A percentile compares a stretch with the other conserved stretches of the same genome.
These are phyloP conservation scores for Erythrophleum fordii DNA, from an alignment of 306 rosid species.

Conservation along the genomic window DNA sequence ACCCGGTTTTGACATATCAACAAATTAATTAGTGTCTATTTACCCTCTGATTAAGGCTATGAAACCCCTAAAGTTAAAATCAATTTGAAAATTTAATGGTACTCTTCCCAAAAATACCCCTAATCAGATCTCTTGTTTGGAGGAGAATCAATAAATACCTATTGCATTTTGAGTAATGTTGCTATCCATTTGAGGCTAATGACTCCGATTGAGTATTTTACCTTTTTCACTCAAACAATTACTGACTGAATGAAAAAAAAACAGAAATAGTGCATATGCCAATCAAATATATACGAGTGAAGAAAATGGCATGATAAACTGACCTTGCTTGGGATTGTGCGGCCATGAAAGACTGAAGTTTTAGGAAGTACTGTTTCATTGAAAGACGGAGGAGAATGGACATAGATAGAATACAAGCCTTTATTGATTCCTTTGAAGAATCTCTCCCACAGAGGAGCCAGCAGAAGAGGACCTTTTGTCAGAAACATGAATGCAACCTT, in stretches of 20 bases:
- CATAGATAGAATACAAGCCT: constrained; percentile 55
- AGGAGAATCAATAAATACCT: not conserved
- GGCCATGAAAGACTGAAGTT: constrained; percentile 49
- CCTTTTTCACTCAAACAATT: not conserved
- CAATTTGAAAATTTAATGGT: not conserved
- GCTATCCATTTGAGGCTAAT: not conserved
- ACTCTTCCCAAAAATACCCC: not conserved
- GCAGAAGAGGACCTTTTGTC: constrained; percentile 46
- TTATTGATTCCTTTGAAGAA: constrained; percentile 20
- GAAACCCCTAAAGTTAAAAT: not conserved
- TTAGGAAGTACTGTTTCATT: constrained; percentile 36
- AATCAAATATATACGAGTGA: not conserved
- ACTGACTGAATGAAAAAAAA: not conserved
- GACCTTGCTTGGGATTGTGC: constrained; percentile 68
- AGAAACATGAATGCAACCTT: constrained; percentile 71
- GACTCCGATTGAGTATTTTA: not conserved
- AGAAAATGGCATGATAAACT: constrained; percentile 2
- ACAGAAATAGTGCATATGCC: not conserved
- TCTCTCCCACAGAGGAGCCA: constrained; percentile 63
- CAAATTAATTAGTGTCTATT: not conserved
- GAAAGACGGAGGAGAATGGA: constrained; percentile 51
- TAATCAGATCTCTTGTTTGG: not conserved
- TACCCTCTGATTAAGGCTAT: not conserved
- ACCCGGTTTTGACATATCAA: not conserved
- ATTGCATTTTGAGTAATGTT: not conserved